Evolutionary conservation across 2,329 filamentous ascomycete species (phyloP).

Genomic region (Venturia asperata): DNA sequence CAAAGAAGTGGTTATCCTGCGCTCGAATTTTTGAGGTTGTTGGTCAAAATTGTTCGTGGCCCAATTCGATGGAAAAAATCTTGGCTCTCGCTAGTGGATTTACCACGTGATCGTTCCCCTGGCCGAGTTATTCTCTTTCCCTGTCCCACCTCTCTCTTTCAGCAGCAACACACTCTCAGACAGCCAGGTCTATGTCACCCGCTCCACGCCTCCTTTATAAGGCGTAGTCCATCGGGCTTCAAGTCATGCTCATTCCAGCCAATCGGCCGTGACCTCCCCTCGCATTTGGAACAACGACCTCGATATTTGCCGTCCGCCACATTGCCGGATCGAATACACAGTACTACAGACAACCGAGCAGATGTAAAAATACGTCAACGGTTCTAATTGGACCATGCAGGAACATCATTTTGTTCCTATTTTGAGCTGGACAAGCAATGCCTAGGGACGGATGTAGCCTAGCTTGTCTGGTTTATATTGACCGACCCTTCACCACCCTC

Average conservation of each 20-base stretch:
- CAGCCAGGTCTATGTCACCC: background rate
- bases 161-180: background rate
- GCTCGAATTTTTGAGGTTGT: conserved; percentile 37
- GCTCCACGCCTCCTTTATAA: background rate
- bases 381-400: background rate
- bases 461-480: background rate
- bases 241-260: background rate
- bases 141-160: background rate
- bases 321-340: background rate
- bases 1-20: conserved; percentile 92
- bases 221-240: background rate
- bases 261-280: too few species aligned
- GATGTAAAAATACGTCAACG: background rate
- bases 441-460: background rate
- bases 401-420: background rate
- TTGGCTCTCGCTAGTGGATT: background rate
- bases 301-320: background rate
- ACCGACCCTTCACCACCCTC: background rate
- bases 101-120: too few species aligned
- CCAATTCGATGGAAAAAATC: background rate
- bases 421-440: background rate
- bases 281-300: too few species aligned
- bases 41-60: conserved; percentile 1
- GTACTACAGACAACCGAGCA: background rate
- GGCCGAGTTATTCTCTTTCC: background rate